Conservation (phyloP, 1,139 yeast species). For the Geotrichum carabidarum region DNA sequence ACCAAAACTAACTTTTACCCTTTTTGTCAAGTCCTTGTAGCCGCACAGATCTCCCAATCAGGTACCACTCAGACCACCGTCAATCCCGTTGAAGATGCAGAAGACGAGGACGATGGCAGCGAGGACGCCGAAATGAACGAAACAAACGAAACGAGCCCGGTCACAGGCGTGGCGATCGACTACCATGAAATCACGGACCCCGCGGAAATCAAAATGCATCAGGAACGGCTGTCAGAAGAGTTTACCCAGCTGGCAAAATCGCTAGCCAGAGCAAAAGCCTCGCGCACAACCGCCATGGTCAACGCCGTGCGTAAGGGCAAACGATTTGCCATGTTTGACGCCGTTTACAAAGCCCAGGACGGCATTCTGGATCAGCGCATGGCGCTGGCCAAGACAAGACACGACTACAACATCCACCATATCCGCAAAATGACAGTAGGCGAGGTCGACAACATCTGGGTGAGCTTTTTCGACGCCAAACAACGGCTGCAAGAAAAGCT, state of each 20-base stretch:
- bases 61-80: background rate
- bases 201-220: constrained; percentile 23
- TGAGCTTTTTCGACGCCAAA: constrained; percentile 9
- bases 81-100: background rate
- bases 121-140: background rate
- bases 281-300: constrained; percentile 31
- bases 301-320: constrained; percentile 28
- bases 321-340: constrained; percentile 25
- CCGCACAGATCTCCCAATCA: constrained; percentile 5
- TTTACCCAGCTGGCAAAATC: constrained; percentile 31
- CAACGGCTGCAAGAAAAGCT: constrained; percentile 6
- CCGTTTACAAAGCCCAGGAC: constrained; percentile 27
- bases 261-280: constrained; percentile 31
- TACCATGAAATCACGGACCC: constrained; percentile 4
- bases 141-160: background rate
- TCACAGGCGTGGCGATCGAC: background rate
- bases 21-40: background rate
- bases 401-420: constrained; percentile 27
- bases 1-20: constrained; percentile 9
- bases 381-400: constrained; percentile 21
- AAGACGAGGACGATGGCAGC: background rate
- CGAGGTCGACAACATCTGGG: constrained; percentile 28
- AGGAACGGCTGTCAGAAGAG: constrained; percentile 31
- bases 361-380: constrained; percentile 25
- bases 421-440: constrained; percentile 28